These are phyloP conservation scores for Fulvia fulva DNA, from an alignment of 2,329 filamentous ascomycete genomes.

Conservation along the genomic window DNA sequence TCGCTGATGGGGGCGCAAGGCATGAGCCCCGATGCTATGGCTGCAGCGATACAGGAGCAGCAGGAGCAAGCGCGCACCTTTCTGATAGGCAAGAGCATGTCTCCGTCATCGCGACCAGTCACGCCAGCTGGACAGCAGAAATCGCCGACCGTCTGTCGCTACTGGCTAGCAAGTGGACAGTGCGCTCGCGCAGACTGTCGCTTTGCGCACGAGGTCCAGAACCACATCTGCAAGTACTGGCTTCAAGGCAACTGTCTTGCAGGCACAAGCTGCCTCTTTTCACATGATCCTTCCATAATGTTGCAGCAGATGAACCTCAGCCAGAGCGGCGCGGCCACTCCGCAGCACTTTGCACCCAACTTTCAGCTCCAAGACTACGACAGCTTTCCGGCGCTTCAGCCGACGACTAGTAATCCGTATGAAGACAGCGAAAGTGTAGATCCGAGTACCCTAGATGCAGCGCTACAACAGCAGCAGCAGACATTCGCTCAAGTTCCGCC, in stretches of 20 bases:
- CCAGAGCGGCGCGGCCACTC: constrained; percentile 54
- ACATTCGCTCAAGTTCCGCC: constrained; percentile 52
- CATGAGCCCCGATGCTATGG: constrained; percentile 39
- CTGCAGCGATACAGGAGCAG: constrained; percentile 29
- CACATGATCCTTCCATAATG: constrained; percentile 85
- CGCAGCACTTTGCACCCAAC: constrained; percentile 59
- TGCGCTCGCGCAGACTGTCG: constrained; percentile 93
- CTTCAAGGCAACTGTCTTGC: constrained; percentile 92
- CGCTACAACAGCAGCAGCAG: constrained; percentile 39
- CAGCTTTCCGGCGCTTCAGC: constrained; percentile 72
- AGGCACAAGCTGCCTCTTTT: constrained; percentile 92
- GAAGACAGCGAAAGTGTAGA: constrained; percentile 35
- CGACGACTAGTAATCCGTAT: constrained; percentile 43
- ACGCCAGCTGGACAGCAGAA: constrained; percentile 75
- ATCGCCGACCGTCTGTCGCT: constrained; percentile 91
- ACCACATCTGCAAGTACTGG: constrained; percentile 99
- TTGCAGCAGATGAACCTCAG: constrained; percentile 77
- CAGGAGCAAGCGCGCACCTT: constrained; percentile 53
- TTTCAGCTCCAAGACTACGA: constrained; percentile 81
- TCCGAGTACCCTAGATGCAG: constrained; percentile 40
- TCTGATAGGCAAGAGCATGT: constrained; percentile 86
- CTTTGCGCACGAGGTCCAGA: constrained; percentile 93
- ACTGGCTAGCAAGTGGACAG: constrained; percentile 91
- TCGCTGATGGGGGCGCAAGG: constrained; percentile 75
- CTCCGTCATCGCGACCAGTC: constrained; percentile 63